These are phyloP conservation scores for Leccinellum albellum DNA, from an alignment of 768 basidiomycete genomes.

Conservation along the genomic window DNA sequence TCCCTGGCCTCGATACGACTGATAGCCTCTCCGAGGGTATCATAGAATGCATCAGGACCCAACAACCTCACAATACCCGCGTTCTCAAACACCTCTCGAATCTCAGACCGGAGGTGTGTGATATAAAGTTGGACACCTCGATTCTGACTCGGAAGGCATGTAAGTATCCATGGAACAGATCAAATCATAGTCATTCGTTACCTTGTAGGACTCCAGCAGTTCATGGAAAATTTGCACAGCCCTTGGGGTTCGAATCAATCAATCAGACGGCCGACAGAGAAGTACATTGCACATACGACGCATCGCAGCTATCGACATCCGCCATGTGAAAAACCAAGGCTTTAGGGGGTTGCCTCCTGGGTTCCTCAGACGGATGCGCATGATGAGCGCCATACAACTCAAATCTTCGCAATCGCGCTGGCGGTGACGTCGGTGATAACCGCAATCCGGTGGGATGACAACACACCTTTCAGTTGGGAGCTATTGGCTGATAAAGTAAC, in stretches of 20 bases:
- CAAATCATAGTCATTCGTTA: slow-evolving; percentile 21
- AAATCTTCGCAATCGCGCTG: slow-evolving; percentile 76
- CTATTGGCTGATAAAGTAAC: slow-evolving; percentile 67
- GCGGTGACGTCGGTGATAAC: neutral
- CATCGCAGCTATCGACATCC: slow-evolving; percentile 88
- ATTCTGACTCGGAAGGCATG: slow-evolving; percentile 29
- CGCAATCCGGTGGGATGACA: neutral
- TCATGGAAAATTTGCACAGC: slow-evolving; percentile 84
- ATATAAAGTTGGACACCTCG: slow-evolving; percentile 45
- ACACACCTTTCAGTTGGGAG: slow-evolving; percentile 78
- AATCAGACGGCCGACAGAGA: neutral
- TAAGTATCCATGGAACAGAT: neutral
- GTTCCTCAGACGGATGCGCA: slow-evolving; percentile 87
- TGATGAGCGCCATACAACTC: slow-evolving; percentile 82
- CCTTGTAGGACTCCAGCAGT: slow-evolving; percentile 73
- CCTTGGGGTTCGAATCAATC: slow-evolving; percentile 35
- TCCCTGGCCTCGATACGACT: slow-evolving; percentile 30
- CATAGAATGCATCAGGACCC: slow-evolving; percentile 43
- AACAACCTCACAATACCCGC: slow-evolving; percentile 43
- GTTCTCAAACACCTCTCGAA: slow-evolving; percentile 38
- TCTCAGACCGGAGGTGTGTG: slow-evolving; percentile 40
- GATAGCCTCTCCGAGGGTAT: slow-evolving; percentile 43
- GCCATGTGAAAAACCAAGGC: slow-evolving; percentile 90
- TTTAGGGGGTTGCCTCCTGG: slow-evolving; percentile 66
- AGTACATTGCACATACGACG: slow-evolving; percentile 61